A percentile compares a stretch with the other conserved stretches of the same genome.
Conservation (phyloP, 106 monocot species). For the Ottelia alismoides region DNA sequence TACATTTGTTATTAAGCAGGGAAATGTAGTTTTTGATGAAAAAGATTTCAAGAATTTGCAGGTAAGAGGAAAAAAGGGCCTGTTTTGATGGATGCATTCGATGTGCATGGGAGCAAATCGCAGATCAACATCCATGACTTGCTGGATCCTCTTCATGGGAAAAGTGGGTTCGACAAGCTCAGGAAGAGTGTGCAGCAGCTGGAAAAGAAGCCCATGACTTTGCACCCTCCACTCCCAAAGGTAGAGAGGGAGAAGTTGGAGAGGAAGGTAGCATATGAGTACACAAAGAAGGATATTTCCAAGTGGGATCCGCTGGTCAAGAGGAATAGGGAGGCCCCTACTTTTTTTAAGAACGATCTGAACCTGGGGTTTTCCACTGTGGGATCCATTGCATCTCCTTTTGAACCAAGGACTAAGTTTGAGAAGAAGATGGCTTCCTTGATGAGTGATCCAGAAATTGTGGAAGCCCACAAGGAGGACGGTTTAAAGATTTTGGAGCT, state of each 20-base stretch:
- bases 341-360: constrained; percentile 63
- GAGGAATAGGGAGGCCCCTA: constrained; percentile 83
- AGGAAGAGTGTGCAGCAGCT: constrained; percentile 47
- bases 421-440: constrained; percentile 82
- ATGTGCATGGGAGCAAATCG: constrained; percentile 9
- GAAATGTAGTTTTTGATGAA: background rate
- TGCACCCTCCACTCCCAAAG: constrained; percentile 67
- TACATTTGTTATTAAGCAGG: background rate
- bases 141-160: constrained; percentile 51
- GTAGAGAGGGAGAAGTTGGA: constrained; percentile 68
- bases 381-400: constrained; percentile 63
- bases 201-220: constrained; percentile 31
- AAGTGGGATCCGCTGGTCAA: constrained; percentile 92
- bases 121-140: constrained; percentile 31
- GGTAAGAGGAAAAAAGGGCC: constrained; percentile 30
- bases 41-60: background rate
- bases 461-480: constrained; percentile 70
- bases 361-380: constrained; percentile 58
- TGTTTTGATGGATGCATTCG: constrained; percentile 15
- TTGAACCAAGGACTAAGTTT: constrained; percentile 78
- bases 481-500: constrained; percentile 71
- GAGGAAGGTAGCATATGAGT: constrained; percentile 59
- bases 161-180: constrained; percentile 47
- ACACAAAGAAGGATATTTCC: constrained; percentile 81
- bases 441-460: constrained; percentile 34